Evolutionary conservation across 2,329 filamentous ascomycete genomes (phyloP).

Genomic region (Periconia macrospinosa): DNA sequence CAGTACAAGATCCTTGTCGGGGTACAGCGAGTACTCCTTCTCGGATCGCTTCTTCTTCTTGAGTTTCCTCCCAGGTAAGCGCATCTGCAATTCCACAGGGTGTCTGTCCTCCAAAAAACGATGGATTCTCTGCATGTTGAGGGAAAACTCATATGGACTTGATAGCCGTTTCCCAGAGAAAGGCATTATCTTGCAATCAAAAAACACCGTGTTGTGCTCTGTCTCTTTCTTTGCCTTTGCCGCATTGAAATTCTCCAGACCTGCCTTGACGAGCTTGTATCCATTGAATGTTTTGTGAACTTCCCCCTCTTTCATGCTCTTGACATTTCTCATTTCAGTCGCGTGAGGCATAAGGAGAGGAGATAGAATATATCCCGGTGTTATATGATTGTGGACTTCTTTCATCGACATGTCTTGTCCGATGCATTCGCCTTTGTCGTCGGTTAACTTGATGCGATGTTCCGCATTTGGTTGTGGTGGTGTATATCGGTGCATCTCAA

Average conservation of each 20-base stretch:
- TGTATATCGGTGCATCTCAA: constrained; percentile 18
- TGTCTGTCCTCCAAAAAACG: constrained; percentile 21
- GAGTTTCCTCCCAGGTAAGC: constrained; percentile 9
- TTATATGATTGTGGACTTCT: constrained; percentile 21
- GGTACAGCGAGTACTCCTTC: not conserved
- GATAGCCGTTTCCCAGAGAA: too few relatives aligned
- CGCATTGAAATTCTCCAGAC: not conserved
- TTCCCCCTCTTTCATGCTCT: constrained; percentile 3
- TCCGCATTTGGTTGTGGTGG: constrained; percentile 9
- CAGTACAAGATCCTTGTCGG: not conserved
- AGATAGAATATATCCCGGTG: constrained; percentile 24
- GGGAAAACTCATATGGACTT: too few relatives aligned
- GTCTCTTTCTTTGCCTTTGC: not conserved
- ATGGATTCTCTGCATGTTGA: constrained; percentile 18
- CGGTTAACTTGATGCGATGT: constrained; percentile 23
- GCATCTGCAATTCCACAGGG: constrained; percentile 23
- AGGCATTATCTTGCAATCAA: too few relatives aligned
- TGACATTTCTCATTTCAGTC: constrained; percentile 1
- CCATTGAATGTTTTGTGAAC: constrained; percentile 2
- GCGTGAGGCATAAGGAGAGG: constrained; percentile 5
- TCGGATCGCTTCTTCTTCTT: constrained; percentile 2
- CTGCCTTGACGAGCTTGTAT: constrained; percentile 14
- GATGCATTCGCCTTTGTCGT: not conserved
- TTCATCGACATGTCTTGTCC: constrained; percentile 7
- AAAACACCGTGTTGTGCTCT: too few relatives aligned